Evolutionary conservation across 2,329 filamentous ascomycete genomes (phyloP).

Genomic region (Colletotrichum sp.): DNA sequence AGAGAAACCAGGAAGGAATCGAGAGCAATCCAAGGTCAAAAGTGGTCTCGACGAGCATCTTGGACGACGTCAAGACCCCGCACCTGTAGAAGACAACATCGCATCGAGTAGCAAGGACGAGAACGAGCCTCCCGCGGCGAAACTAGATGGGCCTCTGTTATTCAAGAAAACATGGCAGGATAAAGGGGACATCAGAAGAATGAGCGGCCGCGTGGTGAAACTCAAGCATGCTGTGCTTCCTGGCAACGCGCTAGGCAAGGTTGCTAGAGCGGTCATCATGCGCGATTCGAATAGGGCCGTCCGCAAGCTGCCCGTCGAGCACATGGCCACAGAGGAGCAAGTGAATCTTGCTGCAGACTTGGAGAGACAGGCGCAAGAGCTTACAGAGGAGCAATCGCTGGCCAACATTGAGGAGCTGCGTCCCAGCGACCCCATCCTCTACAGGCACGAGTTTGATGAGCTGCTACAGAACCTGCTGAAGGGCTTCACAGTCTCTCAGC

Average conservation of each 20-base stretch:
- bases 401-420: conserved; percentile 54
- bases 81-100: neutral
- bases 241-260: conserved; percentile 38
- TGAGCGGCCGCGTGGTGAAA: neutral
- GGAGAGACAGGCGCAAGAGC: conserved; percentile 27
- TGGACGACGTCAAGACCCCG: neutral
- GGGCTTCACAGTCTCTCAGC: conserved; percentile 54
- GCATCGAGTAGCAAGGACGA: neutral
- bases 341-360: conserved; percentile 38
- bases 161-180: neutral
- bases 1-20: neutral
- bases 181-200: neutral
- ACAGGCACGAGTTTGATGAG: conserved; percentile 43
- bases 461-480: conserved; percentile 41
- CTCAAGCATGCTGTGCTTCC: neutral
- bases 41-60: neutral
- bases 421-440: conserved; percentile 45
- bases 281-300: conserved; percentile 31
- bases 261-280: conserved; percentile 53
- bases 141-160: neutral
- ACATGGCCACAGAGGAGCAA: neutral
- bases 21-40: neutral
- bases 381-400: conserved; percentile 39
- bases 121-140: neutral
- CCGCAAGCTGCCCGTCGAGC: conserved; percentile 3